phyloP scores from a whole-genome alignment of 1,284 basidiomycete genomes.

The Malassezia yamatoensis region DNA sequence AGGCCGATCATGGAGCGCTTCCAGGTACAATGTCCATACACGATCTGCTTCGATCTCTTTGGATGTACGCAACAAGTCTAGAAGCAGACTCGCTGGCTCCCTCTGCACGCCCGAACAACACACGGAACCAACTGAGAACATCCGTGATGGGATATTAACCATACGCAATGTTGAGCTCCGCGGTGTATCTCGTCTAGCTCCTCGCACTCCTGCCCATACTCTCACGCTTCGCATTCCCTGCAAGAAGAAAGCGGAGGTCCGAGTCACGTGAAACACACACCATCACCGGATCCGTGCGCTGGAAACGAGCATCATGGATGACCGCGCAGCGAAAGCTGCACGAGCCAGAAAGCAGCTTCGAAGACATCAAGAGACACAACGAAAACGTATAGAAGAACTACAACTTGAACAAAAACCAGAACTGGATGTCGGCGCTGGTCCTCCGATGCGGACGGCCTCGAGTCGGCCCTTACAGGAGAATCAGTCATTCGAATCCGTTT shows the following conservation, averaged over 20 bases:
- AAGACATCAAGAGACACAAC: slow-evolving; percentile 13
- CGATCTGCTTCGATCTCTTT: slow-evolving; percentile 1
- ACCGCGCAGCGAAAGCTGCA: slow-evolving; percentile 17
- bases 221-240: slow-evolving; percentile 4
- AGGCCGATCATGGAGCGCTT: slow-evolving; percentile 9
- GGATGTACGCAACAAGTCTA: slow-evolving; percentile 1
- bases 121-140: neutral
- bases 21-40: slow-evolving; percentile 10
- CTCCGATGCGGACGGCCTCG: neutral
- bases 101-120: neutral
- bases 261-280: too few species aligned
- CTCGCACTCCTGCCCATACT: neutral
- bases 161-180: too few species aligned
- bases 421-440: neutral
- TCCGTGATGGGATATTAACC: too few species aligned
- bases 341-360: slow-evolving; percentile 18
- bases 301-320: slow-evolving; percentile 7
- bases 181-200: too few species aligned
- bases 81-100: neutral
- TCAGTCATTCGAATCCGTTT: too few species aligned
- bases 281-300: neutral
- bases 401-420: neutral
- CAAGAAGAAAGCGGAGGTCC: neutral
- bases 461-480: neutral
- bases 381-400: slow-evolving; percentile 6